A percentile compares a stretch with the other conserved stretches of the same genome.
Conservation (phyloP, 2,329 filamentous ascomycete species). For the Nigrospora oryzae region DNA sequence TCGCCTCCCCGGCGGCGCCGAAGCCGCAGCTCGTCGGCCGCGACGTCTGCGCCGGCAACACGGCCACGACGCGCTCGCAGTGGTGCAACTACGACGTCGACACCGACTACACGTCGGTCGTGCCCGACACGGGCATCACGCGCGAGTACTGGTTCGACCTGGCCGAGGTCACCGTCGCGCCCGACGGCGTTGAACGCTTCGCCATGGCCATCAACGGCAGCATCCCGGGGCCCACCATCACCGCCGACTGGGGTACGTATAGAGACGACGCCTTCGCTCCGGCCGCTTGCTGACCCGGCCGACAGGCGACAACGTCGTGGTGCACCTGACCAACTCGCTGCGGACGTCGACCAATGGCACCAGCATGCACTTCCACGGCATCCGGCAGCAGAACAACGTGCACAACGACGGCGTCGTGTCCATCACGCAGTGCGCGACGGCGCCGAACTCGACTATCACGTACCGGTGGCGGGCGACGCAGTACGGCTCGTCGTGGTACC, state of each 20-base stretch:
- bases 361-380: slow-evolving; percentile 54
- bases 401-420: slow-evolving; percentile 47
- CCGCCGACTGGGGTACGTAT: slow-evolving; percentile 41
- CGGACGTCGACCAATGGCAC: slow-evolving; percentile 46
- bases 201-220: slow-evolving; percentile 31
- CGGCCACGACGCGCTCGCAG: slow-evolving; percentile 4
- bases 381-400: slow-evolving; percentile 46
- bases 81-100: slow-evolving; percentile 29
- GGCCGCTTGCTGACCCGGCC: background rate
- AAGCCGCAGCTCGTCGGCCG: no score
- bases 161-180: slow-evolving; percentile 13
- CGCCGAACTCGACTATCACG: slow-evolving; percentile 40
- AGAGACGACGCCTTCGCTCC: slow-evolving; percentile 17
- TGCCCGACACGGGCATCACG: slow-evolving; percentile 27
- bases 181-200: slow-evolving; percentile 21
- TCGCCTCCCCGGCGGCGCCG: no score
- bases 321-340: slow-evolving; percentile 45
- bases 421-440: slow-evolving; percentile 40
- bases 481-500: slow-evolving; percentile 51
- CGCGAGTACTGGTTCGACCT: slow-evolving; percentile 22
- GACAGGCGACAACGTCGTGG: slow-evolving; percentile 20
- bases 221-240: slow-evolving; percentile 15
- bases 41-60: background rate
- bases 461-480: slow-evolving; percentile 49
- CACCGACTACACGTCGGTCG: slow-evolving; percentile 20